A percentile compares a stretch with the other conserved stretches of the same genome.
Conservation (phyloP, 768 basidiomycete species). For the Artomyces pyxidatus region DNA sequence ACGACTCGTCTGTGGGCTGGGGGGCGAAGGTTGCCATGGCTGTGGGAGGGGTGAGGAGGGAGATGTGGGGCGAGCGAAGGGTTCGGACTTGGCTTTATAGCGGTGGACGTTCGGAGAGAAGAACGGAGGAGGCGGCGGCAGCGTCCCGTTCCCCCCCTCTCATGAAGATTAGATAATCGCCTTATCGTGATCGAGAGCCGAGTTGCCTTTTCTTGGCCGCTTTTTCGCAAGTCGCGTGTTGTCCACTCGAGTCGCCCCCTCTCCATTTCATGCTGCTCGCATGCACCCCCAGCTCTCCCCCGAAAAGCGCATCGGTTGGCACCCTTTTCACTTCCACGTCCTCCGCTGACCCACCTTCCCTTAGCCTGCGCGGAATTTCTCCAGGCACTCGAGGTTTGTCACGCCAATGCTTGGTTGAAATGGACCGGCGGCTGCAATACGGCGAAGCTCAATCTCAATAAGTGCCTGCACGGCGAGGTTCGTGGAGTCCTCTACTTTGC, state of each 20-base stretch:
- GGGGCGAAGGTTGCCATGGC: constrained; percentile 34
- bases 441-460: constrained; percentile 59
- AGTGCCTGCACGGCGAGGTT: constrained; percentile 68
- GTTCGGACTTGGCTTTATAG: constrained; percentile 16
- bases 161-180: not conserved
- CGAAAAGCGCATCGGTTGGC: constrained; percentile 32
- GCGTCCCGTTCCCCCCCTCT: not conserved
- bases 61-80: constrained; percentile 11
- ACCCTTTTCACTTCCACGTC: not conserved
- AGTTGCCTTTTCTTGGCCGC: not conserved
- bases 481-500: constrained; percentile 12
- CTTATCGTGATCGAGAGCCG: not conserved
- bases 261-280: not conserved
- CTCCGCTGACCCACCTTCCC: constrained; percentile 8
- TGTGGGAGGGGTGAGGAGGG: constrained; percentile 11
- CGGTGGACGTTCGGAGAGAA: not conserved
- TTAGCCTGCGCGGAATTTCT: constrained; percentile 72
- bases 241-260: not conserved
- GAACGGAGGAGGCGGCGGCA: not conserved
- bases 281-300: constrained; percentile 75
- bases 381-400: constrained; percentile 66
- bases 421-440: constrained; percentile 65
- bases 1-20: constrained; percentile 40
- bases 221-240: too few species aligned
- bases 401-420: constrained; percentile 52